A percentile compares a stretch with the other conserved stretches of the same genome.
Evolutionary conservation across 805 yeast genomes (phyloP).

Genomic region (Sugiyamaella chiloensis): DNA sequence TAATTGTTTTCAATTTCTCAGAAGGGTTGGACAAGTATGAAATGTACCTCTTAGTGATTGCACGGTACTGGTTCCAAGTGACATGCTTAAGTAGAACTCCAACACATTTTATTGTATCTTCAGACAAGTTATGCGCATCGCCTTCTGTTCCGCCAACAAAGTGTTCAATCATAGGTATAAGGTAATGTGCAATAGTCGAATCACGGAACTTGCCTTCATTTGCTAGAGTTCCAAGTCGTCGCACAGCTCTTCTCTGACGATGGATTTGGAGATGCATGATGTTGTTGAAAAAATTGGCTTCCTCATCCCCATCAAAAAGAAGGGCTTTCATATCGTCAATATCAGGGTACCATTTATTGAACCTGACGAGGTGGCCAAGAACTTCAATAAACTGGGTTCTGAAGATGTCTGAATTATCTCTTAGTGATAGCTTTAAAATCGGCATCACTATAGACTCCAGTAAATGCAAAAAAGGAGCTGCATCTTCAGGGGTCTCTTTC

Average conservation of each 20-base stretch:
- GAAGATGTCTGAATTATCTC: slow-evolving; percentile 55
- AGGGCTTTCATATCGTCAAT: slow-evolving; percentile 66
- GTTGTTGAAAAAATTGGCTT: slow-evolving; percentile 74
- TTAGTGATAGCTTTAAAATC: slow-evolving; percentile 60
- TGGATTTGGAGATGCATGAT: slow-evolving; percentile 80
- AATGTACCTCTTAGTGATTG: slow-evolving; percentile 67
- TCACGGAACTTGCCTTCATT: slow-evolving; percentile 42
- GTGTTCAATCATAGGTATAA: slow-evolving; percentile 82
- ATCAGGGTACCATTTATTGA: slow-evolving; percentile 42
- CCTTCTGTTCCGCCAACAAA: slow-evolving; percentile 54
- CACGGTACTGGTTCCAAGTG: slow-evolving; percentile 77
- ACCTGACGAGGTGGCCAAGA: slow-evolving; percentile 57
- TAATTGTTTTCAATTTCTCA: slow-evolving; percentile 53
- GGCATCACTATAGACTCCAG: slow-evolving; percentile 62
- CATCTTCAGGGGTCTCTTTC: slow-evolving; percentile 21
- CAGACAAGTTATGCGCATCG: slow-evolving; percentile 37
- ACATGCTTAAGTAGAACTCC: slow-evolving; percentile 55
- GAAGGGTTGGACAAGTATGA: slow-evolving; percentile 44
- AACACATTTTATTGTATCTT: slow-evolving; percentile 55
- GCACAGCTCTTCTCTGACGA: slow-evolving; percentile 81
- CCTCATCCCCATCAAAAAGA: slow-evolving; percentile 67
- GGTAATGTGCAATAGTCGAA: slow-evolving; percentile 66
- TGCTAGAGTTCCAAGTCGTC: slow-evolving; percentile 53
- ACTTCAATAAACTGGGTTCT: slow-evolving; percentile 70
- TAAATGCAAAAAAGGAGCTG: slow-evolving; percentile 36